These are phyloP conservation scores for Hyparrhenia diplandra DNA, from an alignment of 176 grass and related monocot species.

Conservation along the genomic window DNA sequence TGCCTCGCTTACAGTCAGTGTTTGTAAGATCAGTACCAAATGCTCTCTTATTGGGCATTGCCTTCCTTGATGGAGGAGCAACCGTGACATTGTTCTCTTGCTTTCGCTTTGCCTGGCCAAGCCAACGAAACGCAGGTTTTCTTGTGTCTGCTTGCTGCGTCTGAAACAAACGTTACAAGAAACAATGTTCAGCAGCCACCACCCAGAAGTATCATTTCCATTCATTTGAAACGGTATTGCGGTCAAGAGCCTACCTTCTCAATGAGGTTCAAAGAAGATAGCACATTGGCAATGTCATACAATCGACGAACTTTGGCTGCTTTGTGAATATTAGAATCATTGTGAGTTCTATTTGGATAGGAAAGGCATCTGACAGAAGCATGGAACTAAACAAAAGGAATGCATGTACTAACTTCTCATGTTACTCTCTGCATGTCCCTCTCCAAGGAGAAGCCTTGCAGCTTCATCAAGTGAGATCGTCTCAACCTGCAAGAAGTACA, in stretches of 20 bases:
- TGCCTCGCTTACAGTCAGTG: conserved; percentile 51
- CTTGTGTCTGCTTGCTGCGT: conserved; percentile 64
- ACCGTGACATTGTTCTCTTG: conserved; percentile 3
- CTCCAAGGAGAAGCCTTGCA: conserved; percentile 72
- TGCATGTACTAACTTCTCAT: conserved; percentile 67
- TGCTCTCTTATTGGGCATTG: conserved; percentile 47
- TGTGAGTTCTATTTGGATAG: conserved; percentile 9
- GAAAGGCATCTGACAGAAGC: not conserved
- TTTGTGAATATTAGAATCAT: conserved; percentile 12
- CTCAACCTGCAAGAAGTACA: conserved; percentile 39
- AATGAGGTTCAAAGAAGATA: conserved; percentile 85
- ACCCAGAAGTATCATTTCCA: not conserved
- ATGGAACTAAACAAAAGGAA: conserved; percentile 14
- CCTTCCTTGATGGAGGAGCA: conserved; percentile 25
- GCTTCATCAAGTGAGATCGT: conserved; percentile 73
- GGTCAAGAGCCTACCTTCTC: conserved; percentile 59
- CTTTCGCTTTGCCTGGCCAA: conserved; percentile 49
- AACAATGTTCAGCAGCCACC: not conserved
- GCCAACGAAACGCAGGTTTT: conserved; percentile 91
- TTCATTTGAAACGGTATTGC: not conserved
- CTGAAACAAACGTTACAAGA: conserved; percentile 43
- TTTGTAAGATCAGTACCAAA: conserved; percentile 90
- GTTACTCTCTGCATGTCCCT: conserved; percentile 59
- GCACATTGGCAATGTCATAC: conserved; percentile 93
- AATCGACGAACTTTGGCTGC: conserved; percentile 81